A percentile compares a stretch with the other conserved stretches of the same genome.
phyloP scores from a whole-genome alignment of 2,329 filamentous ascomycete genomes.

The Nakataea oryzae region DNA sequence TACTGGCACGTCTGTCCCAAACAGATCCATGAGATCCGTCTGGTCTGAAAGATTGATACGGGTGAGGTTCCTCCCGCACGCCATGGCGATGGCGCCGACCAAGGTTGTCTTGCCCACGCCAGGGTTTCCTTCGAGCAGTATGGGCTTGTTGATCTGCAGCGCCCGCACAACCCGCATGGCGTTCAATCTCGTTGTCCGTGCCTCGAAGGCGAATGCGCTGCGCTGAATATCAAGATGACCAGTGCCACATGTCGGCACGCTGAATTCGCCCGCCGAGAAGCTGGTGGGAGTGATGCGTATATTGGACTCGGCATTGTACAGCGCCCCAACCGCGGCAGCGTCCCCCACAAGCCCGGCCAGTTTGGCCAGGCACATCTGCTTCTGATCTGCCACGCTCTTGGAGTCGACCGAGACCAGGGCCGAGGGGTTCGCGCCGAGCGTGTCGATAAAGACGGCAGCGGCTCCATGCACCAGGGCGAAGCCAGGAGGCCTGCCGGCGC shows the following conservation, averaged over 20 bases:
- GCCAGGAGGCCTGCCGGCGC: constrained; percentile 27
- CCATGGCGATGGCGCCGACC: constrained; percentile 71
- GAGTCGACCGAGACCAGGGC: constrained; percentile 68
- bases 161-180: constrained; percentile 85
- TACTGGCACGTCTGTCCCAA: constrained; percentile 90
- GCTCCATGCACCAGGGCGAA: constrained; percentile 67
- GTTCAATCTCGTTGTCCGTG: constrained; percentile 82
- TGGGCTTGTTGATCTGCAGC: constrained; percentile 79
- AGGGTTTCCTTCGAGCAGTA: constrained; percentile 91
- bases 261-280: constrained; percentile 67
- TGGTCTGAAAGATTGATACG: constrained; percentile 97
- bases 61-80: constrained; percentile 72
- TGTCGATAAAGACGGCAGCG: constrained; percentile 91
- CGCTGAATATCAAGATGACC: constrained; percentile 31
- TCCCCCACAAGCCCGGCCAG: constrained; percentile 59
- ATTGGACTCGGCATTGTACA: constrained; percentile 55
- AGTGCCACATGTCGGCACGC: constrained; percentile 41
- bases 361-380: constrained; percentile 61
- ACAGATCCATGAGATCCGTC: constrained; percentile 94
- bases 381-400: constrained; percentile 59
- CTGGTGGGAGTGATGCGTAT: constrained; percentile 41
- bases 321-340: constrained; percentile 43
- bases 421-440: constrained; percentile 87
- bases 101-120: constrained; percentile 96
- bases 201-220: constrained; percentile 61